Conservation (phyloP, 2,329 filamentous ascomycete species). For the Colletotrichum limetticola region DNA sequence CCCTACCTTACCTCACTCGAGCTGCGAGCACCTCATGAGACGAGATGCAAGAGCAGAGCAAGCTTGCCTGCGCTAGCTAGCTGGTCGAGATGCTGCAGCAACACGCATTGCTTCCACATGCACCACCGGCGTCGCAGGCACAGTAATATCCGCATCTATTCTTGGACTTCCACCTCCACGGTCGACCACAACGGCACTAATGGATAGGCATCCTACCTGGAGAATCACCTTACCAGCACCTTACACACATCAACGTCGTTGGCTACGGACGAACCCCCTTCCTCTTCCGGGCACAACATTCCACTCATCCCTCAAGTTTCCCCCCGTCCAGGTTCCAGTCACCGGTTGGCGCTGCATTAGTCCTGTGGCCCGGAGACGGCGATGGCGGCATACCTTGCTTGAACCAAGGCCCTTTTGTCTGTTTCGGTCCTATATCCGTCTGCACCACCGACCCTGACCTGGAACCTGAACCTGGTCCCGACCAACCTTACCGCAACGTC, state of each 20-base stretch:
- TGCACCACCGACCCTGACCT: neutral
- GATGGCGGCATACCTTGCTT: neutral
- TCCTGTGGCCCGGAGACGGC: neutral
- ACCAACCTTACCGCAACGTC: slow-evolving; percentile 5
- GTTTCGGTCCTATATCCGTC: neutral
- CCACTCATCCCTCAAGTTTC: neutral
- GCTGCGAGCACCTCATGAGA: neutral
- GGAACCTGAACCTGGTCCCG: neutral
- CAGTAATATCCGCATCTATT: neutral
- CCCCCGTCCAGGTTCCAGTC: neutral
- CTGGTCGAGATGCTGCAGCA: neutral
- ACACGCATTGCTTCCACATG: neutral
- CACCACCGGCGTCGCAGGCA: neutral
- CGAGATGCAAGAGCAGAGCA: neutral
- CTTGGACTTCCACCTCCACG: neutral
- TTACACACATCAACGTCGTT: neutral
- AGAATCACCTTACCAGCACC: neutral
- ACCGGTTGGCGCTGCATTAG: slow-evolving; percentile 8
- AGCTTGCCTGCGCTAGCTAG: neutral
- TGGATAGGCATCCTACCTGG: neutral
- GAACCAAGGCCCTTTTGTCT: neutral
- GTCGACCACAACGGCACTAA: neutral
- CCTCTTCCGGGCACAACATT: slow-evolving; percentile 11
- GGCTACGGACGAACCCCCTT: neutral
- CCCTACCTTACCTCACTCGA: neutral